Base-by-base conservation (phyloP, 441 rosid species). In the Pelargonium cotyledonis region DNA sequence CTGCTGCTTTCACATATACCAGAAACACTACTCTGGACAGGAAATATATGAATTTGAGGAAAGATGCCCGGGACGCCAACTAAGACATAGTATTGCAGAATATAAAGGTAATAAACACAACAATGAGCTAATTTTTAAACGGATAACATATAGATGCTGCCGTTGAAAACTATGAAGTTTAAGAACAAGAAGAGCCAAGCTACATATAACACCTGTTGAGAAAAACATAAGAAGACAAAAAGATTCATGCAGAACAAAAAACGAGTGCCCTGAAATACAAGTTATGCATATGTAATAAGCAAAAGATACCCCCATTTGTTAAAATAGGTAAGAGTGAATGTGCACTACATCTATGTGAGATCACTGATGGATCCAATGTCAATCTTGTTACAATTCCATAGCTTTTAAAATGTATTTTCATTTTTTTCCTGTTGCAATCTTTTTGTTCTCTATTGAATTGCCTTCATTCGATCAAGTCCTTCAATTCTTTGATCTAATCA, bases 81-180 rank as follows among this genome's bases (percentile, higher is more conserved):
- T 21, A 60, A 21, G 26, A 21, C 63, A 60, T 60, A 60, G 29
- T 57, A 26, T 57, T 57, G 16, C 5, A 31, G 38, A 31, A 31
- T 31, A 31, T 5, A 31, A 31, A 31, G 38, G 38, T 31, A 21
- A 31, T 5, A 31, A 31, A 31, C 38, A 31, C 38, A 31, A 31
- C 38, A 31, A 31, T 31, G 57, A 14, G 29, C 29, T 12, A 12
- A 4, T 6, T 5, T 2, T 49, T 49, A 49, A 49, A 5, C 12
- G 57, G 16, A 49, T 49, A 49, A 49, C 16, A 49, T 49, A 14
- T 49, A 14, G n/a, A 49, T 49, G 15, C 16, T 12, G 16, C 63
- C 63, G 63, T 60, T 21, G n/a, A 60, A 60, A 60, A 60, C 63
- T 21, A 60, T 60, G 63, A 12, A 60, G 63, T 60, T 60, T 60